Conservation (phyloP, 768 basidiomycete species). For the Suillus decipiens region DNA sequence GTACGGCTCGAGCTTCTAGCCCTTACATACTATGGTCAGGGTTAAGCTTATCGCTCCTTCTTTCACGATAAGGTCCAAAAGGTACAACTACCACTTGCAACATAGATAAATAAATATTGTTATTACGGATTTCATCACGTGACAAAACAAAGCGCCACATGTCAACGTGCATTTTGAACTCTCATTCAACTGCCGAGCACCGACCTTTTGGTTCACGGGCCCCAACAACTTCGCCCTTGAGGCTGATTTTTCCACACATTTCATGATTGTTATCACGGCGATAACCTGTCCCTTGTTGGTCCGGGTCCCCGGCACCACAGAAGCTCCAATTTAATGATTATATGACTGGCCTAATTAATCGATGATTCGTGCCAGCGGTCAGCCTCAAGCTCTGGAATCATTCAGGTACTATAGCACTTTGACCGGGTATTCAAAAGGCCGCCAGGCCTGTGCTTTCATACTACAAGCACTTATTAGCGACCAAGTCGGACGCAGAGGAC, state of each 20-base stretch:
- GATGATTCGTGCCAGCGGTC: not conserved
- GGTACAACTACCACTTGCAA: not conserved
- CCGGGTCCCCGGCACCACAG: slow-evolving; percentile 1
- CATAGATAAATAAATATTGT: not conserved
- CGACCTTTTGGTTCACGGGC: not conserved
- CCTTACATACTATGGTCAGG: not conserved
- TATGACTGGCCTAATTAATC: not conserved
- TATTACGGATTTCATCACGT: not conserved
- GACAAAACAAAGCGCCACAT: not conserved
- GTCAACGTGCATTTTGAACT: not conserved
- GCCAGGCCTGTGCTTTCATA: slow-evolving; percentile 1
- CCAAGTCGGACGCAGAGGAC: not conserved
- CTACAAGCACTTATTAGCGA: not conserved
- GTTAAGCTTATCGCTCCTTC: slow-evolving; percentile 5
- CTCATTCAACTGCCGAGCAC: not conserved
- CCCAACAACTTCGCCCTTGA: not conserved
- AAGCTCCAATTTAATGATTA: not conserved
- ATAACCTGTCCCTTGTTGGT: not conserved
- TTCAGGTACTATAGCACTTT: not conserved
- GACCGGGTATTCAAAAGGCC: not conserved
- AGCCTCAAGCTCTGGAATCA: slow-evolving; percentile 2
- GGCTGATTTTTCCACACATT: not conserved
- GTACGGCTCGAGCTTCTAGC: not conserved
- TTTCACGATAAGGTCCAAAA: not conserved
- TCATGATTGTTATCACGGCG: not conserved